Evolutionary conservation across 106 monocot species (phyloP).

Genomic region (Vanilla planifolia): DNA sequence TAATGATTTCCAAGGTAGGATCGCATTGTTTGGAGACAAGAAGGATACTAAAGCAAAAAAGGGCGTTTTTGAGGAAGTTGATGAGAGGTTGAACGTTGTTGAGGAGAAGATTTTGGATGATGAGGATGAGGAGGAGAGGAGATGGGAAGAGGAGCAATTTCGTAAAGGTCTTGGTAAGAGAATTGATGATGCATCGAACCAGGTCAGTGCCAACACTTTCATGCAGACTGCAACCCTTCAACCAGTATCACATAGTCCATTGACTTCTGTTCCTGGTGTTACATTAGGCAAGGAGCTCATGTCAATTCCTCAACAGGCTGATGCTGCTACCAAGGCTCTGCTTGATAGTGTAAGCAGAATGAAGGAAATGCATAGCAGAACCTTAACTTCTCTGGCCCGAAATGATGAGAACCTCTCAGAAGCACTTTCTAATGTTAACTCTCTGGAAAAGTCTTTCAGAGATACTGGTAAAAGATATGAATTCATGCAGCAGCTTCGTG

Average conservation of each 20-base stretch:
- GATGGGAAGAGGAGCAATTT: conserved; percentile 97
- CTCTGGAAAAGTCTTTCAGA: conserved; percentile 68
- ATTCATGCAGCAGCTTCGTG: conserved; percentile 83
- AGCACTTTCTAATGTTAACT: conserved; percentile 54
- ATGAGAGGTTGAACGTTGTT: conserved; percentile 16
- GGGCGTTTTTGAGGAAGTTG: conserved; percentile 54
- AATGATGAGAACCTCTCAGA: conserved; percentile 62
- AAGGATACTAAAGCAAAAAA: conserved; percentile 32
- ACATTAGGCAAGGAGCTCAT: conserved; percentile 31
- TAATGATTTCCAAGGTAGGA: conserved; percentile 53
- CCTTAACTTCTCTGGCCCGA: conserved; percentile 40
- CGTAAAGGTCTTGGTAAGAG: conserved; percentile 86
- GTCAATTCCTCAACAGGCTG: conserved; percentile 78
- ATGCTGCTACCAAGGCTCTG: conserved; percentile 47
- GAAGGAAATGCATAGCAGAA: conserved; percentile 53
- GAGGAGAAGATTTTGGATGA: conserved; percentile 29
- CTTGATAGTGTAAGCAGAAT: conserved; percentile 59
- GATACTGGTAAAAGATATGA: conserved; percentile 65
- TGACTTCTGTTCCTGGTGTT: conserved; percentile 4
- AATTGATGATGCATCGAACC: conserved; percentile 45
- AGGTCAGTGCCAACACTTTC: conserved; percentile 3
- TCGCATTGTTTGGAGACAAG: conserved; percentile 54
- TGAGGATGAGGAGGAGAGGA: conserved; percentile 87
- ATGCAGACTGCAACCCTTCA: conserved; percentile 9
- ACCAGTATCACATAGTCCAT: neutral